These are phyloP conservation scores for Alternaria brassicae DNA, from an alignment of 2,329 filamentous ascomycete species.

Conservation along the genomic window DNA sequence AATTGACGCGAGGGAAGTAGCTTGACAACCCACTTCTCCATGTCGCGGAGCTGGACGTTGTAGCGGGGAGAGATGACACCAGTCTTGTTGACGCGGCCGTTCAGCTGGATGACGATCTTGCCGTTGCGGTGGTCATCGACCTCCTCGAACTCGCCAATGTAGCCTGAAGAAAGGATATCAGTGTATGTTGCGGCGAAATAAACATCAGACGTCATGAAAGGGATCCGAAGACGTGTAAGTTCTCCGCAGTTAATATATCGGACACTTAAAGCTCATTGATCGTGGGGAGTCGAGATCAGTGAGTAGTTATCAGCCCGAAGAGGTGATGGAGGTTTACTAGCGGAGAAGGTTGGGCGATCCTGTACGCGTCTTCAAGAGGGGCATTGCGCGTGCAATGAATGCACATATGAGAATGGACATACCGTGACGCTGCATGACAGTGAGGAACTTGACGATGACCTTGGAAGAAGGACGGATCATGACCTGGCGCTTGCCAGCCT, in stretches of 20 bases:
- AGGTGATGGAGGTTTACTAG: slow-evolving; percentile 21
- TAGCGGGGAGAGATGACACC: slow-evolving; percentile 99
- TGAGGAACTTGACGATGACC: slow-evolving; percentile 99
- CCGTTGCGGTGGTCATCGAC: slow-evolving; percentile 99
- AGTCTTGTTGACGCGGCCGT: slow-evolving; percentile 98
- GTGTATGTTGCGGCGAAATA: slow-evolving; percentile 88
- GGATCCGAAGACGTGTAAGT: slow-evolving; percentile 95
- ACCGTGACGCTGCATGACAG: slow-evolving; percentile 99
- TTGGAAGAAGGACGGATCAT: slow-evolving; percentile 97
- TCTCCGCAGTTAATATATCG: slow-evolving; percentile 90
- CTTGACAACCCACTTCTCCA: slow-evolving; percentile 99
- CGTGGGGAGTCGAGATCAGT: slow-evolving; percentile 84
- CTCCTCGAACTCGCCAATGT: slow-evolving; percentile 99
- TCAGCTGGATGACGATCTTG: slow-evolving; percentile 99
- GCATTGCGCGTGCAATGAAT: slow-evolving; percentile 2
- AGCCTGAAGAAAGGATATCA: slow-evolving; percentile 71
- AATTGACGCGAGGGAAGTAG: slow-evolving; percentile 99
- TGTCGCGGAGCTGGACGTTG: slow-evolving; percentile 96
- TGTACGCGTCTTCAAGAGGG: neutral
- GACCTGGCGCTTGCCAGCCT: slow-evolving; percentile 99
- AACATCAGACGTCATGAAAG: slow-evolving; percentile 84
- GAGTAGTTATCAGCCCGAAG: slow-evolving; percentile 99
- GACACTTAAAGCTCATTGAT: slow-evolving; percentile 99
- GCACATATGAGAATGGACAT: slow-evolving; percentile 58
- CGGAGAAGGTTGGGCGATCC: neutral